Conservation (phyloP, 768 basidiomycete species). For the Suillus fuscotomentosus region DNA sequence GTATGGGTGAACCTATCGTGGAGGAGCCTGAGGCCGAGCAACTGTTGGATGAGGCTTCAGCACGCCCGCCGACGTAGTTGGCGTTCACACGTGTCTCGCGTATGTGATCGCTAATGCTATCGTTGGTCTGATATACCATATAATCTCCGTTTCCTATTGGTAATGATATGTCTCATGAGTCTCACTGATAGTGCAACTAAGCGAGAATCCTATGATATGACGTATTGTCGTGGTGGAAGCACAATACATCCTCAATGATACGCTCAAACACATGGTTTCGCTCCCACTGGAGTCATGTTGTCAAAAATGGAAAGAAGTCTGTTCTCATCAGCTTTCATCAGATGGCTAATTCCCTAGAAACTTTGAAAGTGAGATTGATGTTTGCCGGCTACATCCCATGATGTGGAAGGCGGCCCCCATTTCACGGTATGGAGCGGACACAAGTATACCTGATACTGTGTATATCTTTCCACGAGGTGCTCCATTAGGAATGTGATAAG, state of each 20-base stretch:
- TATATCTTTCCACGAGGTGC: not conserved
- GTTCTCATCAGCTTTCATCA: not conserved
- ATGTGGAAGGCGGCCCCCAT: not conserved
- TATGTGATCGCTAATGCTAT: constrained; percentile 5
- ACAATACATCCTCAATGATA: not conserved
- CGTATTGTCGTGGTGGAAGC: not conserved
- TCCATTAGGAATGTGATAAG: not conserved
- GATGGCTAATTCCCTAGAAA: not conserved
- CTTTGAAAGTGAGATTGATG: not conserved
- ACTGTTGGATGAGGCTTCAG: constrained; percentile 37
- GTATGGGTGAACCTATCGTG: constrained; percentile 66
- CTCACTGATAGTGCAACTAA: too few relatives aligned
- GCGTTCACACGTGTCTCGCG: not conserved
- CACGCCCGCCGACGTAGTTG: constrained; percentile 2
- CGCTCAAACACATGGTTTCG: not conserved
- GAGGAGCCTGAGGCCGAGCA: constrained; percentile 68
- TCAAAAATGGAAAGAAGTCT: not conserved
- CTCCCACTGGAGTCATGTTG: not conserved
- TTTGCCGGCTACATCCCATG: not conserved
- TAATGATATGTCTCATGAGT: too few relatives aligned
- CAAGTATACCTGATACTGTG: not conserved
- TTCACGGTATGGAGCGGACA: not conserved
- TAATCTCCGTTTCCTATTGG: not conserved
- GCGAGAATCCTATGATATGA: not conserved
- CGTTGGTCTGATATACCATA: constrained; percentile 13